Conservation (phyloP, 371 early-diverging fungal genomes). For the Neoconidiobolus thromboides region DNA sequence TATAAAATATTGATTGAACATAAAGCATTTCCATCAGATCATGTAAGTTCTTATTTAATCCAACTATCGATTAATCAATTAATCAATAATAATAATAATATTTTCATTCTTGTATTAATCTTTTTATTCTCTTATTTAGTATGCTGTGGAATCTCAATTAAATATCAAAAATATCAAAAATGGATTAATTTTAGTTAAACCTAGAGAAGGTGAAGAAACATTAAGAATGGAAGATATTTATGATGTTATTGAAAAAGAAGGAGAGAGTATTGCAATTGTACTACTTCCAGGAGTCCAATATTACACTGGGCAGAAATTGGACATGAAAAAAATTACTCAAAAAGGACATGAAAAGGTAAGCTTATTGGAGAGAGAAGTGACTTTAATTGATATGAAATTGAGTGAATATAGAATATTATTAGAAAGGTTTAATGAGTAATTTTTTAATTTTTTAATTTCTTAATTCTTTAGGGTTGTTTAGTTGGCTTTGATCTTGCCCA, state of each 20-base stretch:
- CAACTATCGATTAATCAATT: no score
- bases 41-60: constrained; percentile 7
- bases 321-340: constrained; percentile 64
- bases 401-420: no score
- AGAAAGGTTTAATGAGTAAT: no score
- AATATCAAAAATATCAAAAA: constrained; percentile 64
- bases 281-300: constrained; percentile 87
- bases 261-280: constrained; percentile 65
- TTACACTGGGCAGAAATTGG: constrained; percentile 89
- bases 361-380: not conserved
- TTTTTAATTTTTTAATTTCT: no score
- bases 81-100: no score
- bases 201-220: constrained; percentile 48
- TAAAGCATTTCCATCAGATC: constrained; percentile 90
- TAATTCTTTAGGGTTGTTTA: constrained; percentile 41
- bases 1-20: constrained; percentile 81
- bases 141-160: constrained; percentile 75
- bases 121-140: constrained; percentile 11
- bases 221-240: constrained; percentile 69
- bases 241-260: constrained; percentile 41
- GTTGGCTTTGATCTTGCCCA: constrained; percentile 95
- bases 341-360: constrained; percentile 58
- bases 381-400: not conserved
- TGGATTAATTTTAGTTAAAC: constrained; percentile 35
- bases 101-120: no score